Conservation (phyloP, 1,139 yeast genomes). For the Candida sp. region DNA sequence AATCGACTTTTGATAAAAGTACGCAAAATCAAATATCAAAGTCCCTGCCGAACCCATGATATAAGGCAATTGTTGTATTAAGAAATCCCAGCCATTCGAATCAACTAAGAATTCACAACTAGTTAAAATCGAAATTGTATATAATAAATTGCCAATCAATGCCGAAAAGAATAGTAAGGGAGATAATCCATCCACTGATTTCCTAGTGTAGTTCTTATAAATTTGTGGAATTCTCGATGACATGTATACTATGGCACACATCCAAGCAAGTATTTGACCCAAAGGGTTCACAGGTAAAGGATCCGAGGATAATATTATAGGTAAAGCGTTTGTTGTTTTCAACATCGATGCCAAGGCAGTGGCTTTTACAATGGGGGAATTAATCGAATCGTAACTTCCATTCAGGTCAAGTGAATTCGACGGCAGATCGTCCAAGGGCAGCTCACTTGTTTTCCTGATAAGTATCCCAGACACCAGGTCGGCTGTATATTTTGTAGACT, state of each 20-base stretch:
- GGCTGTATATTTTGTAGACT: not conserved
- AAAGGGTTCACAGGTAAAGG: slow-evolving; percentile 7
- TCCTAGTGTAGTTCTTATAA: slow-evolving; percentile 66
- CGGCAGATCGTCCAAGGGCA: slow-evolving; percentile 1
- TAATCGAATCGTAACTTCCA: slow-evolving; percentile 24
- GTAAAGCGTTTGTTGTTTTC: slow-evolving; percentile 21
- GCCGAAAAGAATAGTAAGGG: slow-evolving; percentile 79
- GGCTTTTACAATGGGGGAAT: slow-evolving; percentile 11
- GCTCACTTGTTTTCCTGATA: not conserved
- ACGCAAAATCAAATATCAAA: slow-evolving; percentile 68
- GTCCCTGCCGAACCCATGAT: slow-evolving; percentile 88
- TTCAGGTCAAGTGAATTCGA: not conserved
- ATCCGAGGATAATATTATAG: slow-evolving; percentile 3
- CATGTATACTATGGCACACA: slow-evolving; percentile 73
- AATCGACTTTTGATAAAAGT: slow-evolving; percentile 61
- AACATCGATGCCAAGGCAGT: slow-evolving; percentile 19
- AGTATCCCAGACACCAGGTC: not conserved
- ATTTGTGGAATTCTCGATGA: slow-evolving; percentile 85
- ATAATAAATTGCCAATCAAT: slow-evolving; percentile 74
- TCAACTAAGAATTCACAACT: slow-evolving; percentile 34
- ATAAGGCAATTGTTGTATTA: slow-evolving; percentile 78
- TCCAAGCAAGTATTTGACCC: slow-evolving; percentile 74
- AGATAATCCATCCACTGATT: slow-evolving; percentile 83
- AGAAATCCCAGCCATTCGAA: slow-evolving; percentile 35
- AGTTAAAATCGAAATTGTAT: slow-evolving; percentile 70